Evolutionary conservation across 139 green algal species (phyloP).

Genomic region (Edaphochlamys debaryana): DNA sequence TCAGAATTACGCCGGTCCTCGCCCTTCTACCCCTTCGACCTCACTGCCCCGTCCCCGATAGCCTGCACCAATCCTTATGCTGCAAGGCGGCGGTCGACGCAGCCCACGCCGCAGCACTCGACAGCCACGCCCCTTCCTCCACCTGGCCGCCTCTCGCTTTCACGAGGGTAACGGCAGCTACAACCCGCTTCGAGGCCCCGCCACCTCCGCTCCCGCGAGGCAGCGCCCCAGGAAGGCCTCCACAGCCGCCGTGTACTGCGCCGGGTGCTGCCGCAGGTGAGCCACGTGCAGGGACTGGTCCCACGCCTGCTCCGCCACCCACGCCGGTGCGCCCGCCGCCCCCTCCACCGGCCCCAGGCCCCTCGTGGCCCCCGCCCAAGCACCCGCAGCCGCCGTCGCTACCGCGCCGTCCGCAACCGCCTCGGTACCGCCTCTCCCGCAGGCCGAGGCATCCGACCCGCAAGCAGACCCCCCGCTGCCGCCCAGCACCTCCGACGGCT

Average conservation of each 20-base stretch:
- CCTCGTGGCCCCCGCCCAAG: neutral
- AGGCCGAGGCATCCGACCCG: too few relatives aligned
- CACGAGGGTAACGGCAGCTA: too few relatives aligned
- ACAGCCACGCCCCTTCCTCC: too few relatives aligned
- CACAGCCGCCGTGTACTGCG: constrained; percentile 11
- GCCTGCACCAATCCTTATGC: too few relatives aligned
- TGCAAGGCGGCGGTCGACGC: too few relatives aligned
- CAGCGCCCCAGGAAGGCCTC: constrained; percentile 15
- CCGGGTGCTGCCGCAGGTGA: constrained; percentile 11
- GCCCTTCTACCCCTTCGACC: too few relatives aligned
- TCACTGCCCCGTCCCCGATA: too few relatives aligned
- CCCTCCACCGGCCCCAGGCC: neutral
- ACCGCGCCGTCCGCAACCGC: too few relatives aligned
- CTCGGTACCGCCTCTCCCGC: neutral
- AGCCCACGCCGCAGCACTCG: too few relatives aligned
- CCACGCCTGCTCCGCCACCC: constrained; percentile 26
- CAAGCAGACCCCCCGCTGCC: neutral
- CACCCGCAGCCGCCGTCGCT: neutral
- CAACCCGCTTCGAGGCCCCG: neutral
- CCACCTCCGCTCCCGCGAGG: too few relatives aligned
- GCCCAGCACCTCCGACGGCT: neutral
- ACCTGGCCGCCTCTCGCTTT: too few relatives aligned
- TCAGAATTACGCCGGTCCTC: too few relatives aligned
- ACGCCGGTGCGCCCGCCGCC: neutral
- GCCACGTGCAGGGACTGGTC: constrained; percentile 11